phyloP scores from a whole-genome alignment of 176 grass and related monocot genomes.

The Oryza glaberrima region DNA sequence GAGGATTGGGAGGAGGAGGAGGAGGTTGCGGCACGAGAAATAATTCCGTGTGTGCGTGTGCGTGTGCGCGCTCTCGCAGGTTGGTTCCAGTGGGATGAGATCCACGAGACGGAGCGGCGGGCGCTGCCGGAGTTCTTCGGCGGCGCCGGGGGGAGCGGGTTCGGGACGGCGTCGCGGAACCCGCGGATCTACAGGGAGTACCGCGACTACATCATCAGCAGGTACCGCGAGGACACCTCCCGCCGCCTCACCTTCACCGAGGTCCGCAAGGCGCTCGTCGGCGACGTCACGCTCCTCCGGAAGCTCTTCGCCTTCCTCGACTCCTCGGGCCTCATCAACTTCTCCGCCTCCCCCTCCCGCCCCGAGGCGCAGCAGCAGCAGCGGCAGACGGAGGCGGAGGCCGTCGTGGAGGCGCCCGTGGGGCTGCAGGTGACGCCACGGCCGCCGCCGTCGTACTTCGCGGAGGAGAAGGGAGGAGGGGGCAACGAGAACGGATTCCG shows the following conservation, averaged over 20 bases:
- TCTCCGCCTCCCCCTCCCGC: slow-evolving; percentile 45
- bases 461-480: slow-evolving; percentile 48
- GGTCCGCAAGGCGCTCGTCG: slow-evolving; percentile 75
- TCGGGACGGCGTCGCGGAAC: slow-evolving; percentile 74
- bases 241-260: slow-evolving; percentile 82
- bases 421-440: slow-evolving; percentile 48
- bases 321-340: slow-evolving; percentile 74
- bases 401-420: slow-evolving; percentile 67
- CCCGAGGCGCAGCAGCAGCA: not conserved
- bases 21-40: slow-evolving; percentile 25
- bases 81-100: slow-evolving; percentile 96
- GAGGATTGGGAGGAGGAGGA: not conserved
- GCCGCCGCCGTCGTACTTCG: slow-evolving; percentile 43
- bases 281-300: slow-evolving; percentile 68
- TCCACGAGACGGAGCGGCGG: slow-evolving; percentile 76
- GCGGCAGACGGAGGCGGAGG: slow-evolving; percentile 37
- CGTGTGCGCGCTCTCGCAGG: slow-evolving; percentile 34
- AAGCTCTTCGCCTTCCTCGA: slow-evolving; percentile 82
- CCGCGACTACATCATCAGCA: slow-evolving; percentile 91
- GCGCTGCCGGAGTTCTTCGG: slow-evolving; percentile 93
- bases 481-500: slow-evolving; percentile 56
- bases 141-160: slow-evolving; percentile 61
- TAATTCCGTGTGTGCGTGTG: not conserved
- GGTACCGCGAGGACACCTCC: slow-evolving; percentile 77
- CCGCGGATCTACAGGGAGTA: slow-evolving; percentile 97